phyloP scores from a whole-genome alignment of 1,284 basidiomycete species.

The Cryptococcus sp. region DNA sequence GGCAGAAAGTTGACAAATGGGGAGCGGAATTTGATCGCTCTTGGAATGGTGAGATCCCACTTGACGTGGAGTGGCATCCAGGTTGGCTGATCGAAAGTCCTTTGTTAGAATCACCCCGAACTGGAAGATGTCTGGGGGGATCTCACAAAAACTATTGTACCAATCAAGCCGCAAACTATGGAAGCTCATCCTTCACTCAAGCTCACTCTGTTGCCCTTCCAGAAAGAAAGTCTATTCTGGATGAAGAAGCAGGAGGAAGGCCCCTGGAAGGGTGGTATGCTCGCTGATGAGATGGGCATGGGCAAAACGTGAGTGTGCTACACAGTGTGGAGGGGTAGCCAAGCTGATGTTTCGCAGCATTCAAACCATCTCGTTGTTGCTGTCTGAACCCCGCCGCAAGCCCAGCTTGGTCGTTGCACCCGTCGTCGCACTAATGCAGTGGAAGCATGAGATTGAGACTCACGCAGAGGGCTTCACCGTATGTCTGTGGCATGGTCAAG shows the following conservation, averaged over 20 bases:
- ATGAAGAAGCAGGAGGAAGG: slow-evolving; percentile 91
- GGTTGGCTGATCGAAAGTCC: not conserved
- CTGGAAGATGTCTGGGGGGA: slow-evolving; percentile 86
- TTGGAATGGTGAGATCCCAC: slow-evolving; percentile 56
- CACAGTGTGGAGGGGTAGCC: not conserved
- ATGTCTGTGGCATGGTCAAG: slow-evolving; percentile 86
- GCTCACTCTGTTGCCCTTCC: slow-evolving; percentile 64
- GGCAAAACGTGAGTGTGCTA: slow-evolving; percentile 64
- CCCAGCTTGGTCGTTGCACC: slow-evolving; percentile 94
- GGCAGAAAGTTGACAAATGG: slow-evolving; percentile 76
- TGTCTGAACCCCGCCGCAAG: slow-evolving; percentile 64
- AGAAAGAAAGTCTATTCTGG: slow-evolving; percentile 92
- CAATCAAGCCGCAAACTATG: slow-evolving; percentile 68
- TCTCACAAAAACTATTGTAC: slow-evolving; percentile 65
- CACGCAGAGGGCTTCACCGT: slow-evolving; percentile 76
- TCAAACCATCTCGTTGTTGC: slow-evolving; percentile 88
- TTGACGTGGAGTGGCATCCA: not conserved
- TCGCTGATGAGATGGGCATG: slow-evolving; percentile 82
- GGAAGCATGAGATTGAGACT: slow-evolving; percentile 89
- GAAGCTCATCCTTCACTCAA: slow-evolving; percentile 80
- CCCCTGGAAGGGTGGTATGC: slow-evolving; percentile 86
- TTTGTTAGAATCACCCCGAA: slow-evolving; percentile 60
- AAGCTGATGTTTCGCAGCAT: slow-evolving; percentile 62
- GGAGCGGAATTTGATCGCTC: slow-evolving; percentile 69
- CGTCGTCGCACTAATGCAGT: slow-evolving; percentile 98